Evolutionary conservation across 208 protist genomes (phyloP), one percentile per base, ranked within the genome.

Genomic region (Balamuthia mandrillaris): DNA sequence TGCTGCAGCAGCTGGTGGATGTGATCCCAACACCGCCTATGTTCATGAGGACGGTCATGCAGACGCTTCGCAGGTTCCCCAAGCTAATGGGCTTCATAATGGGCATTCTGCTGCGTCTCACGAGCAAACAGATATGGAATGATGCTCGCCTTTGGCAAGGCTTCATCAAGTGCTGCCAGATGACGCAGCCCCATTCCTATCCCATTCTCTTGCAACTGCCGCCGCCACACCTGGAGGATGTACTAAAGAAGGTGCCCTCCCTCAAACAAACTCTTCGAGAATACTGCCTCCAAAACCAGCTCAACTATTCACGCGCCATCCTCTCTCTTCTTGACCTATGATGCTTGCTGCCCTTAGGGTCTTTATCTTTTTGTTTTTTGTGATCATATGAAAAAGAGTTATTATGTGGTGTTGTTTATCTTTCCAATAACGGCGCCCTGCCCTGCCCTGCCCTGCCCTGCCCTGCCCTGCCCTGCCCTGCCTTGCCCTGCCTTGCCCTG

Each of bases 51-150:
- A 70, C 61, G 35, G 45, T 70, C 12, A 70, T 70, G 14, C 61
- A 70, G 61, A 70, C 61, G 12, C 35, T 70, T 10, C 5, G 16
- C 61, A 70, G 45, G n/a, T 70, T 47, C 27, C 61, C 61, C 24
- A 70, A 70, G 61, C 61, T 70, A 7, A 70, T 37, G 9, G 61
- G 61, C n/a, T 70, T 70, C 31, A 37, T 70, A 7, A 70, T 70
- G 61, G 61, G 61, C 35, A 29, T 70, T 24, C 61, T 70, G 14
- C 5, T 18, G 18, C 61, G 61, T 18, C 61, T 70, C 61, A 70
- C 45, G 35, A 42, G 35, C n/a, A 70, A 70, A 37, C 61, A 70
- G 35, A 31, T 65, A 31, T 65, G 58, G 58, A 29, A 18, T 35
- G 58, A 65, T 65, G 58, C n/a, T 9, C 58, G 58, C n/a, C 33